phyloP scores from a whole-genome alignment of 1,284 basidiomycete species.

The Pseudozyma sp. region DNA sequence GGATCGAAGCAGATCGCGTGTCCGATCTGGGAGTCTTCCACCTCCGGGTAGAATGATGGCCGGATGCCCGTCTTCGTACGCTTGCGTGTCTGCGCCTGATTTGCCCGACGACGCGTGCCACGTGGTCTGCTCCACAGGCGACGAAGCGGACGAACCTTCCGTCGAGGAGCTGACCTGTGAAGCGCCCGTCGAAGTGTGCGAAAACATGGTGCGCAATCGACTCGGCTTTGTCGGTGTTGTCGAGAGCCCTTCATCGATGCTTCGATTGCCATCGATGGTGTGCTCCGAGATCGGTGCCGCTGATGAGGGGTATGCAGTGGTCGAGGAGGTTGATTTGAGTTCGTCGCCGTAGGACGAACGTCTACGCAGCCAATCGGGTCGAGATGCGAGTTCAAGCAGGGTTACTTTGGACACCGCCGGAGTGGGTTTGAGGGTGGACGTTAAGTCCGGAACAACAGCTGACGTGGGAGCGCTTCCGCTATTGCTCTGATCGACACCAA shows the following conservation, averaged over 20 bases:
- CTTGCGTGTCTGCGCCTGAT: conserved; percentile 7
- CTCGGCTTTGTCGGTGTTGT: conserved; percentile 16
- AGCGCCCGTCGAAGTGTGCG: conserved; percentile 6
- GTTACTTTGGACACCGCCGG: not conserved
- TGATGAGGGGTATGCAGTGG: conserved; percentile 6
- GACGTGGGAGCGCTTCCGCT: not conserved
- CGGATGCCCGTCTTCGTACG: conserved; percentile 62
- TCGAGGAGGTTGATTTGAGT: not conserved
- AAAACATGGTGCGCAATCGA: conserved; percentile 24
- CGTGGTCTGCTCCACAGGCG: not conserved
- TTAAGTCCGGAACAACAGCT: not conserved
- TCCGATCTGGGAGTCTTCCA: conserved; percentile 57
- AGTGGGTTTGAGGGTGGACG: not conserved
- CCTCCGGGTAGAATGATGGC: conserved; percentile 64
- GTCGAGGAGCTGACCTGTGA: not conserved
- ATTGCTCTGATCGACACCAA: not conserved
- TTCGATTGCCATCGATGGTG: not conserved
- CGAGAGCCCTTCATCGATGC: not conserved
- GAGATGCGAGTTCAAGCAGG: conserved; percentile 9
- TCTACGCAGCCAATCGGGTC: conserved; percentile 39
- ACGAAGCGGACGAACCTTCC: not conserved
- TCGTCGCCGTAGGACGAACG: conserved; percentile 45
- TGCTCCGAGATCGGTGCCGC: conserved; percentile 5
- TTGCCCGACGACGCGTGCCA: not conserved
- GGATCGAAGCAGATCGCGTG: conserved; percentile 53